These are phyloP conservation scores for Sarocladium brachiariae DNA, from an alignment of 2,329 filamentous ascomycete species.

Conservation along the genomic window DNA sequence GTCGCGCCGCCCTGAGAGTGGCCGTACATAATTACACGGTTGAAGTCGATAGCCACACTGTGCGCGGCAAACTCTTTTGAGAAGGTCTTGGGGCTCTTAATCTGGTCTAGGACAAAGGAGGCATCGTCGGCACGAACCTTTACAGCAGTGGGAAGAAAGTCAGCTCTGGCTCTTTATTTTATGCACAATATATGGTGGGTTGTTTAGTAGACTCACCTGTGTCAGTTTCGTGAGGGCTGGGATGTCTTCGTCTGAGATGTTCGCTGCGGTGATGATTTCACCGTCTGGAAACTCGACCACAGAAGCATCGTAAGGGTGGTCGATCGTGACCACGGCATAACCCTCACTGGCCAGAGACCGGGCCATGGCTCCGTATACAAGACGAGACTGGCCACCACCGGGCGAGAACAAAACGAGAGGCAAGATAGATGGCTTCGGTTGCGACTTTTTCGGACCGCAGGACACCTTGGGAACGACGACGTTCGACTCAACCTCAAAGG, in stretches of 20 bases:
- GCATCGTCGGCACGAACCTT: conserved; percentile 29
- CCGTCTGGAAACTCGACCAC: conserved; percentile 42
- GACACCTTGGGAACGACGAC: conserved; percentile 18
- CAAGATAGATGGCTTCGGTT: conserved; percentile 6
- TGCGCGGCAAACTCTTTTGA: conserved; percentile 12
- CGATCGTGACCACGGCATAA: conserved; percentile 38
- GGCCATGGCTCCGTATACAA: conserved; percentile 36
- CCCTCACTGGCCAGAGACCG: conserved; percentile 39
- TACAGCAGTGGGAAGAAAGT: conserved; percentile 1
- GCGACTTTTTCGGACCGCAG: background rate
- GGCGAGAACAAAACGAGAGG: conserved; percentile 36
- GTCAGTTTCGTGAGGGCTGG: conserved; percentile 15
- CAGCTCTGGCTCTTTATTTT: background rate
- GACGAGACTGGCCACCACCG: conserved; percentile 34
- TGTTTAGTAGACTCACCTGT: conserved; percentile 11
- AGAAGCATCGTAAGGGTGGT: conserved; percentile 39
- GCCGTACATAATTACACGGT: conserved; percentile 27
- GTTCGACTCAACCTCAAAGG: conserved; percentile 18
- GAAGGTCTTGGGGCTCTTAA: conserved; percentile 17
- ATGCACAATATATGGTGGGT: background rate
- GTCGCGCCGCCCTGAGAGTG: conserved; percentile 34
- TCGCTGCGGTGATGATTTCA: conserved; percentile 20
- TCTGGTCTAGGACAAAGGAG: conserved; percentile 28
- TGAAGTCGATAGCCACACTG: conserved; percentile 18
- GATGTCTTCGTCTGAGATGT: conserved; percentile 13